These are phyloP conservation scores for Chrysanthemum lavandulifolium DNA, from an alignment of 129 eudicot species.

Conservation along the genomic window DNA sequence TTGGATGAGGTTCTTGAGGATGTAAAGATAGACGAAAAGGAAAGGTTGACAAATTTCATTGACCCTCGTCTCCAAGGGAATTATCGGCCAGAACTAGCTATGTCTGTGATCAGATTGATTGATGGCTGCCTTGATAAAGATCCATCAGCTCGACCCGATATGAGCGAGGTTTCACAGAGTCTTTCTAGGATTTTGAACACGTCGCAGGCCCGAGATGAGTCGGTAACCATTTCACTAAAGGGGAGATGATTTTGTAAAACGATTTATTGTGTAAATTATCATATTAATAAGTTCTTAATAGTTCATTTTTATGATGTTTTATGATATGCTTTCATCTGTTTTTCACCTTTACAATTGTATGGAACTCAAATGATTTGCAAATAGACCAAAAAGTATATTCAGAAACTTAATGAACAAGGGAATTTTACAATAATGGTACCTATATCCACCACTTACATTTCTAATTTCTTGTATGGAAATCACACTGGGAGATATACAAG, in stretches of 20 bases:
- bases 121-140: constrained; percentile 60
- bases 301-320: constrained; percentile 7
- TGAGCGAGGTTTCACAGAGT: constrained; percentile 59
- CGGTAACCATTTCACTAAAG: constrained; percentile 29
- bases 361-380: constrained; percentile 3
- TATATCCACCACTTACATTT: background rate
- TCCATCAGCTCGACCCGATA: constrained; percentile 65
- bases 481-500: constrained; percentile 6
- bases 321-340: background rate
- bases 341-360: constrained; percentile 5
- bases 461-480: constrained; percentile 8
- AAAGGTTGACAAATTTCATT: constrained; percentile 39
- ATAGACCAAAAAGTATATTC: constrained; percentile 10
- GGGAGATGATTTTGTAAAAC: constrained; percentile 29
- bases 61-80: constrained; percentile 60
- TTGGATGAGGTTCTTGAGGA: constrained; percentile 44
- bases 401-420: constrained; percentile 10
- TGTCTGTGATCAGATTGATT: constrained; percentile 39
- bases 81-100: constrained; percentile 58
- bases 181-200: constrained; percentile 58
- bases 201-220: constrained; percentile 37
- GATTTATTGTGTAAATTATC: constrained; percentile 7
- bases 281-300: background rate
- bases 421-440: constrained; percentile 2
- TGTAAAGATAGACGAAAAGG: constrained; percentile 30